These are phyloP conservation scores for Colletotrichum plurivorum DNA, from an alignment of 2,329 filamentous ascomycete species.

Conservation along the genomic window DNA sequence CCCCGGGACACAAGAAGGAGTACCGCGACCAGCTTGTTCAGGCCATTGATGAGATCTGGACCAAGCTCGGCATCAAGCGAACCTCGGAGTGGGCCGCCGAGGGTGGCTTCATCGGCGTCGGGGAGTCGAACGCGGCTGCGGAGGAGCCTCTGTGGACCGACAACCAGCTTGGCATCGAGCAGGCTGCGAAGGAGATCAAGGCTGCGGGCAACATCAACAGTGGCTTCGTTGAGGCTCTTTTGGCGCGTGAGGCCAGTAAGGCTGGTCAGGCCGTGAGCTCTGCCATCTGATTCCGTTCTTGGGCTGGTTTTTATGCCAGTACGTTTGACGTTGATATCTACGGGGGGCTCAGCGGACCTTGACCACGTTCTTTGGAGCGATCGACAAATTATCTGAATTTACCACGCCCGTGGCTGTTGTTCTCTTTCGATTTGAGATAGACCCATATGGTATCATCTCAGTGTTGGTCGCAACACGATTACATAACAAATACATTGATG, in stretches of 20 bases:
- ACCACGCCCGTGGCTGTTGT: conserved; percentile 27
- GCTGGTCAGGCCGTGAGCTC: conserved; percentile 47
- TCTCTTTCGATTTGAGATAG: conserved; percentile 35
- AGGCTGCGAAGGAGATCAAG: conserved; percentile 74
- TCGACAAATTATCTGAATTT: conserved; percentile 36
- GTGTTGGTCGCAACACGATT: conserved; percentile 39
- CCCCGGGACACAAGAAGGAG: conserved; percentile 88
- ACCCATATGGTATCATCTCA: conserved; percentile 28
- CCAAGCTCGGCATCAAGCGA: conserved; percentile 88
- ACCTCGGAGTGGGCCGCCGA: conserved; percentile 92
- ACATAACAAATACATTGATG: conserved; percentile 32
- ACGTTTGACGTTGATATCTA: conserved; percentile 33
- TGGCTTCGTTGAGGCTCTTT: conserved; percentile 70
- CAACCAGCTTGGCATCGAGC: conserved; percentile 83
- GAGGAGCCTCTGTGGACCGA: conserved; percentile 91
- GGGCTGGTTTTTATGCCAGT: conserved; percentile 6
- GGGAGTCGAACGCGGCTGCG: conserved; percentile 74
- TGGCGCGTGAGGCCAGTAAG: conserved; percentile 66
- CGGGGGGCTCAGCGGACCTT: conserved; percentile 37
- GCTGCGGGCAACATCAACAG: conserved; percentile 54
- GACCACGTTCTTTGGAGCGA: conserved; percentile 51
- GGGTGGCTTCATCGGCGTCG: conserved; percentile 96
- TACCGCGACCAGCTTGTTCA: conserved; percentile 88
- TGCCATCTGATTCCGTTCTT: conserved; percentile 42
- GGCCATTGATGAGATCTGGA: conserved; percentile 91